A percentile compares a stretch with the other conserved stretches of the same genome.
Evolutionary conservation across 441 rosid genomes (phyloP).

Genomic region (Euphorbia corollata): DNA sequence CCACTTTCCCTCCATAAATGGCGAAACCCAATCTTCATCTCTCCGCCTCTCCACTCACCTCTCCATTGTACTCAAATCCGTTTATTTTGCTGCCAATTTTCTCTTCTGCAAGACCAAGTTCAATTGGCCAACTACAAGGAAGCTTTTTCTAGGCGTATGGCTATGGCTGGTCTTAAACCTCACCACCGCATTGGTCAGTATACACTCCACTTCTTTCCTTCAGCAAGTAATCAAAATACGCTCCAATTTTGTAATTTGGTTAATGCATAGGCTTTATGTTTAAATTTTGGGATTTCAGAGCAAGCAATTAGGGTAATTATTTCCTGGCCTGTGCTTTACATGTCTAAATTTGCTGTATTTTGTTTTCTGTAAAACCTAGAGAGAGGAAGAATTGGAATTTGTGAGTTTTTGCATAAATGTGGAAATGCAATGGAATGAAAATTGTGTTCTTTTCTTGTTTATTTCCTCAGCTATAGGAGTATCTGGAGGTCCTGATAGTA

Average conservation of each 20-base stretch:
- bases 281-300: constrained; percentile 9
- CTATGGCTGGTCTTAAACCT: constrained; percentile 76
- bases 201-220: neutral
- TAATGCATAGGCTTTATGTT: neutral
- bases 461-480: constrained; percentile 65
- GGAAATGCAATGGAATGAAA: neutral
- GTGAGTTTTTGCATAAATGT: neutral
- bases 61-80: constrained; percentile 27
- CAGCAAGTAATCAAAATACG: neutral
- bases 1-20: constrained; percentile 27
- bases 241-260: neutral
- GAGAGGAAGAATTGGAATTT: neutral
- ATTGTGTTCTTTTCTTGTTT: constrained; percentile 6
- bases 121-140: constrained; percentile 37
- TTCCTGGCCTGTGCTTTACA: neutral
- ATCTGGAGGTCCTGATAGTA: constrained; percentile 94
- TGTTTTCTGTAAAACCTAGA: neutral
- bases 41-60: constrained; percentile 19
- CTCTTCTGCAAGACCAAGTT: constrained; percentile 22
- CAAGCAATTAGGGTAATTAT: neutral
- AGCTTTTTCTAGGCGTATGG: constrained; percentile 63
- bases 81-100: constrained; percentile 42
- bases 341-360: neutral
- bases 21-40: constrained; percentile 22
- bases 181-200: constrained; percentile 69